phyloP scores from a whole-genome alignment of 2,329 filamentous ascomycete genomes.

The Ophioceras dolichostomum region DNA sequence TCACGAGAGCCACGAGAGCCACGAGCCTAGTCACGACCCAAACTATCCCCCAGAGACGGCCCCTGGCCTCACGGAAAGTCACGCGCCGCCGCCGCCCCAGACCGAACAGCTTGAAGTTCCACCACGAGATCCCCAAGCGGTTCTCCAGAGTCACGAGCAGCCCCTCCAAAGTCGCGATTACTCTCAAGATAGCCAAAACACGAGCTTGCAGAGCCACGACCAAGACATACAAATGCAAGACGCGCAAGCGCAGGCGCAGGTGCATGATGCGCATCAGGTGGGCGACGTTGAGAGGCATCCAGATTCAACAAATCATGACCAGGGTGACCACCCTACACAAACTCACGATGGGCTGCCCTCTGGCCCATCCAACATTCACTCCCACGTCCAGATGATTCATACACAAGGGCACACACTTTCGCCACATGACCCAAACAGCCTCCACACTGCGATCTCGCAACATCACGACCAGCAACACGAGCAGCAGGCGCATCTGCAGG shows the following conservation, averaged over 20 bases:
- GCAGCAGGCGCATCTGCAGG: conserved; percentile 5
- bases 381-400: background rate
- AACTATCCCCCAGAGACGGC: too few species aligned
- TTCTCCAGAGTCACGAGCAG: background rate
- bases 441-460: conserved; percentile 5
- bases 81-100: too few species aligned
- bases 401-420: background rate
- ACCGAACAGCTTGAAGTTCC: conserved; percentile 2
- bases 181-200: conserved; percentile 9
- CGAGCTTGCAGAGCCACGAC: conserved; percentile 24
- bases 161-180: conserved; percentile 22
- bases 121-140: conserved; percentile 1
- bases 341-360: too few species aligned
- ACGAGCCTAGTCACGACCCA: too few species aligned
- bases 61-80: too few species aligned
- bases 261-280: background rate
- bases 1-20: too few species aligned
- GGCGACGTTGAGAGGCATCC: too few species aligned
- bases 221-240: conserved; percentile 2
- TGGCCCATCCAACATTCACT: background rate
- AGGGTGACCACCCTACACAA: too few species aligned
- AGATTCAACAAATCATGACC: too few species aligned
- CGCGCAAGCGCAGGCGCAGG: background rate
- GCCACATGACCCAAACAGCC: conserved; percentile 5
- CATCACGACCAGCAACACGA: conserved; percentile 6